Conservation (phyloP, 2,329 filamentous ascomycete species). For the Leptosphaerulina australis region DNA sequence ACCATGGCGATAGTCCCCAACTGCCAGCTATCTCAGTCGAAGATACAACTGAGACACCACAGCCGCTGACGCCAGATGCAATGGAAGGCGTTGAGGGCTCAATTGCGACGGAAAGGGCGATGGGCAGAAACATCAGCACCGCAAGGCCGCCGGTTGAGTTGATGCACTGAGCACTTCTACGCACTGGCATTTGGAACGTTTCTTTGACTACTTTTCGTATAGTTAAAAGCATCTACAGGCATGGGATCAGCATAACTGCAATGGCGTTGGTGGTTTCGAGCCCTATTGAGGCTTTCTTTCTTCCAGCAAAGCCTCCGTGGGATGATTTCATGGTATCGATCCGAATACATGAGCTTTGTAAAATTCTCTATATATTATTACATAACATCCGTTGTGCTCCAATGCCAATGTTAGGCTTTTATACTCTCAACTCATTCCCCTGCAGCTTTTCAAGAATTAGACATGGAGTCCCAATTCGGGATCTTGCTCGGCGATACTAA, state of each 20-base stretch:
- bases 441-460: too few relatives aligned
- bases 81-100: slow-evolving; percentile 46
- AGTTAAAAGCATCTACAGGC: slow-evolving; percentile 24
- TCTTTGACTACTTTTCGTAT: slow-evolving; percentile 16
- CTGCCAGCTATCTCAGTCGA: slow-evolving; percentile 69
- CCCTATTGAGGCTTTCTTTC: not conserved
- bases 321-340: not conserved
- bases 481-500: too few relatives aligned
- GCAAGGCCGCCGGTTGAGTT: slow-evolving; percentile 50
- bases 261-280: slow-evolving; percentile 31
- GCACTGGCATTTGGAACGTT: not conserved
- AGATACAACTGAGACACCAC: slow-evolving; percentile 60
- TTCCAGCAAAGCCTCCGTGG: not conserved
- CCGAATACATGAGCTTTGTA: not conserved
- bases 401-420: too few relatives aligned
- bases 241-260: slow-evolving; percentile 20
- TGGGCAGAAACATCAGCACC: slow-evolving; percentile 43
- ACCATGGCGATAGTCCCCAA: slow-evolving; percentile 64
- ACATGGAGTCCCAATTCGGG: too few relatives aligned
- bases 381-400: not conserved
- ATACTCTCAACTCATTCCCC: too few relatives aligned
- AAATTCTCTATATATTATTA: not conserved
- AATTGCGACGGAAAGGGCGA: slow-evolving; percentile 43
- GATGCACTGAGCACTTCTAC: slow-evolving; percentile 42
- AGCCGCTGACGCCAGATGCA: slow-evolving; percentile 53